Conservation (phyloP, 306 rosid genomes). For the Crataegus laevigata region DNA sequence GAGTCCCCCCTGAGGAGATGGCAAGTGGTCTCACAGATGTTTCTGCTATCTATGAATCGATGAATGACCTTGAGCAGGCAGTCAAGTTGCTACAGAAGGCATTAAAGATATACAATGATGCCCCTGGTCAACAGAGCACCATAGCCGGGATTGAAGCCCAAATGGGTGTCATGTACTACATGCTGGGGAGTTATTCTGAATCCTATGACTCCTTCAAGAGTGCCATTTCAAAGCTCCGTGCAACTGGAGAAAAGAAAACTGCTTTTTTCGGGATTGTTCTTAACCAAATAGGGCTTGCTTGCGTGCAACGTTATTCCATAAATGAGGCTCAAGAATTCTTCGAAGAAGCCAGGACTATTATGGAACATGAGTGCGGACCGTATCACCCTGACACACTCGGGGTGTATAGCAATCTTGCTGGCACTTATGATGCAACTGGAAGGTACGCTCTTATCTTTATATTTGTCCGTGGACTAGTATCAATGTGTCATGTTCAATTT, state of each 20-base stretch:
- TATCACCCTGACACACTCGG: constrained; percentile 90
- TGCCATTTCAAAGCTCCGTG: constrained; percentile 73
- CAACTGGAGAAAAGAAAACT: constrained; percentile 72
- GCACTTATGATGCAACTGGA: constrained; percentile 88
- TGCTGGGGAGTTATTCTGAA: constrained; percentile 59
- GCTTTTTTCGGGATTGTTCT: constrained; percentile 84
- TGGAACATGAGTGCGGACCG: constrained; percentile 73
- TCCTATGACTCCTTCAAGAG: constrained; percentile 61
- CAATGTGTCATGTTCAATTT: neutral
- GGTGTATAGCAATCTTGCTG: constrained; percentile 89
- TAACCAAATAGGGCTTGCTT: constrained; percentile 89
- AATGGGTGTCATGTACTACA: constrained; percentile 77
- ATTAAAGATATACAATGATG: constrained; percentile 46
- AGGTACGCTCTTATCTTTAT: constrained; percentile 40
- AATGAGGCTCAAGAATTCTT: constrained; percentile 66
- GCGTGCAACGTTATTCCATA: constrained; percentile 58
- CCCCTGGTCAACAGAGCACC: constrained; percentile 75
- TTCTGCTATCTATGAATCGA: constrained; percentile 80
- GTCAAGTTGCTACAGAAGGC: constrained; percentile 65
- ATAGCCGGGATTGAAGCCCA: constrained; percentile 95
- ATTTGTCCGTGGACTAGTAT: neutral
- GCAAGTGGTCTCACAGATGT: constrained; percentile 81
- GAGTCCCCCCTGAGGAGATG: constrained; percentile 64
- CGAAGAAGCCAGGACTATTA: constrained; percentile 66
- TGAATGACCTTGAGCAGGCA: constrained; percentile 76